A percentile compares a stretch with the other conserved stretches of the same genome.
phyloP scores from a whole-genome alignment of 768 basidiomycete genomes.

The Stropharia rugosoannulata region DNA sequence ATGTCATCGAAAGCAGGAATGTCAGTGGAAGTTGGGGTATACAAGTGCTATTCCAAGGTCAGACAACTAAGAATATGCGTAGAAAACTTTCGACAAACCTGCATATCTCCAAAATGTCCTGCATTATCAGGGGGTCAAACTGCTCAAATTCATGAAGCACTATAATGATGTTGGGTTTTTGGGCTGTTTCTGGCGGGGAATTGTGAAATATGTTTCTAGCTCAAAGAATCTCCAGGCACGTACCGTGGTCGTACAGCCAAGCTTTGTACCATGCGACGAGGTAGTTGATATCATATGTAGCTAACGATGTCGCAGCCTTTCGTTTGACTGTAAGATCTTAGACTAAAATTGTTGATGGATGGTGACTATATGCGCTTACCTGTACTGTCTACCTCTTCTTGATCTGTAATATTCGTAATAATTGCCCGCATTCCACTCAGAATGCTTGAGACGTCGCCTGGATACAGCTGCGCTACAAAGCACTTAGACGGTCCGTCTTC shows the following conservation, averaged over 20 bases:
- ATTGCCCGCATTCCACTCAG: slow-evolving; percentile 53
- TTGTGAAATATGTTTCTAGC: neutral
- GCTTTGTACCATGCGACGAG: slow-evolving; percentile 61
- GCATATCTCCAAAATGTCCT: slow-evolving; percentile 72
- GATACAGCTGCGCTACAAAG: slow-evolving; percentile 46
- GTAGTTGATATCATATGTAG: slow-evolving; percentile 59
- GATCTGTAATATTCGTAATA: slow-evolving; percentile 51
- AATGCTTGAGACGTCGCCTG: slow-evolving; percentile 56
- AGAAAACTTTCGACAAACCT: slow-evolving; percentile 42
- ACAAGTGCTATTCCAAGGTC: slow-evolving; percentile 39
- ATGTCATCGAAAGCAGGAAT: slow-evolving; percentile 62
- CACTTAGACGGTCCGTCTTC: slow-evolving; percentile 7
- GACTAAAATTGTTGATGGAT: neutral
- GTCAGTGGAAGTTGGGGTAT: slow-evolving; percentile 56
- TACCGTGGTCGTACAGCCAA: slow-evolving; percentile 37
- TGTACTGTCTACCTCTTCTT: slow-evolving; percentile 19
- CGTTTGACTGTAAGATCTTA: slow-evolving; percentile 33
- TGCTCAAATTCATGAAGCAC: slow-evolving; percentile 77
- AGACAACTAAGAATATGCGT: neutral
- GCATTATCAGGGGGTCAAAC: slow-evolving; percentile 58
- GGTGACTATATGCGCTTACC: slow-evolving; percentile 15
- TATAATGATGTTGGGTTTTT: slow-evolving; percentile 45
- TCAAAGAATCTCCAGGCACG: neutral
- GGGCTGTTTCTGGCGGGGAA: slow-evolving; percentile 4
- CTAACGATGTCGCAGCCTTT: slow-evolving; percentile 49